Evolutionary conservation across 768 basidiomycete species (phyloP), one percentile per base, ranked within the genome.

Genomic region (Tulasnella sp.): DNA sequence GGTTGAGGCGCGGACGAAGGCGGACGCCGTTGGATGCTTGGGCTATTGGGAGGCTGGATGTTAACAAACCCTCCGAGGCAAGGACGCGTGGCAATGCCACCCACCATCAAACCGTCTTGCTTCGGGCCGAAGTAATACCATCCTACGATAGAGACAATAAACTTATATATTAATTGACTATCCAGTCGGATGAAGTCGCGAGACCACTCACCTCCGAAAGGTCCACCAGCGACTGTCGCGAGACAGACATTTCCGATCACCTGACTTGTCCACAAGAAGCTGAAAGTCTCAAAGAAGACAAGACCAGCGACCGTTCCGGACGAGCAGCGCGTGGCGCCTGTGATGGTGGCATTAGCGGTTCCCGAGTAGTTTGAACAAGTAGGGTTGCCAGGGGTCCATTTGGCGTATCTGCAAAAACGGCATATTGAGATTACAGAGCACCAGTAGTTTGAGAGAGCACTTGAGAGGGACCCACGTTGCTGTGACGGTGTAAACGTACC

Each of bases 41-140:
- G 90, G 91, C 86, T 90, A 71, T 17, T 68, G 6, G 14, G 42
- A n/a, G n/a, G n/a, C n/a, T n/a, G n/a, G n/a, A n/a, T n/a, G n/a
- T n/a, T n/a, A n/a, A n/a, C n/a, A n/a, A n/a, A n/a, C n/a, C n/a
- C n/a, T n/a, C n/a, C n/a, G n/a, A n/a, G n/a, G n/a, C n/a, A n/a
- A n/a, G n/a, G n/a, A n/a, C n/a, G n/a, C n/a, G n/a, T n/a, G n/a
- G n/a, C n/a, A n/a, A n/a, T n/a, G n/a, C n/a, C n/a, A n/a, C n/a
- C 72, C 75, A 87, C 87, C 89, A 90, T 89, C 71, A 86, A 79
- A 14, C 88, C 88, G 72, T 85, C 81, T 1, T 85, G 84, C 22
- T 84, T 83, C 12, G 91, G 90, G 5, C 92, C 91, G 76, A 92
- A 92, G 81, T 94, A 94, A 78, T 93, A 93, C 91, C 91, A 90